Evolutionary conservation across 2,329 filamentous ascomycete species (phyloP).

Genomic region (Alternaria ethzedia): DNA sequence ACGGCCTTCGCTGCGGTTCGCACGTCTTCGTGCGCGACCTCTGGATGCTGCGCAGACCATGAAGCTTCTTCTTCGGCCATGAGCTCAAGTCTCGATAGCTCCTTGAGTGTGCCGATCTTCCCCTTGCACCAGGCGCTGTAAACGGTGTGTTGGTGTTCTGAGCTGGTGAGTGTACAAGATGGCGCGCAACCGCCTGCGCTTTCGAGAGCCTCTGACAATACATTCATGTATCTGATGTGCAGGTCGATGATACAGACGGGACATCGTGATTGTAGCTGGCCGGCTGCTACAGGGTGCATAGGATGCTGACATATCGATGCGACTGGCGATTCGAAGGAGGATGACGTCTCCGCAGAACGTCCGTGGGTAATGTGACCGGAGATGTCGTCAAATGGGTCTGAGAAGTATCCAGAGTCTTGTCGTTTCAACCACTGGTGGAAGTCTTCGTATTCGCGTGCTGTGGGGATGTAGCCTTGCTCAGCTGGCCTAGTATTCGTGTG

Average conservation of each 20-base stretch:
- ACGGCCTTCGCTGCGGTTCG: slow-evolving; percentile 35
- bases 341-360: background rate
- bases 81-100: slow-evolving; percentile 27
- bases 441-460: slow-evolving; percentile 35
- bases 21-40: slow-evolving; percentile 11
- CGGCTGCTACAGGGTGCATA: slow-evolving; percentile 26
- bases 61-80: slow-evolving; percentile 25
- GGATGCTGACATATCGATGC: slow-evolving; percentile 31
- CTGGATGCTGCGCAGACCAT: slow-evolving; percentile 25
- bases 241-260: slow-evolving; percentile 37
- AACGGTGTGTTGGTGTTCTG: slow-evolving; percentile 28
- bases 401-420: slow-evolving; percentile 41
- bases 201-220: slow-evolving; percentile 28
- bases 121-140: slow-evolving; percentile 33
- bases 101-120: slow-evolving; percentile 30
- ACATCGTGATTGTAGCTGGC: slow-evolving; percentile 25
- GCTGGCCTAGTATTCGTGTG: slow-evolving; percentile 24
- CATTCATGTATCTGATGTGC: slow-evolving; percentile 33
- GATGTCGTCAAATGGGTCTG: slow-evolving; percentile 36
- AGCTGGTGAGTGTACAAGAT: slow-evolving; percentile 24
- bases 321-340: slow-evolving; percentile 11
- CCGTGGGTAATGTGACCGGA: slow-evolving; percentile 22
- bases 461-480: slow-evolving; percentile 31
- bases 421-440: slow-evolving; percentile 39
- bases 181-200: slow-evolving; percentile 29